Evolutionary conservation across 805 yeast genomes (phyloP), one percentile per base, ranked within the genome.

Genomic region (Kodamaea restingae): DNA sequence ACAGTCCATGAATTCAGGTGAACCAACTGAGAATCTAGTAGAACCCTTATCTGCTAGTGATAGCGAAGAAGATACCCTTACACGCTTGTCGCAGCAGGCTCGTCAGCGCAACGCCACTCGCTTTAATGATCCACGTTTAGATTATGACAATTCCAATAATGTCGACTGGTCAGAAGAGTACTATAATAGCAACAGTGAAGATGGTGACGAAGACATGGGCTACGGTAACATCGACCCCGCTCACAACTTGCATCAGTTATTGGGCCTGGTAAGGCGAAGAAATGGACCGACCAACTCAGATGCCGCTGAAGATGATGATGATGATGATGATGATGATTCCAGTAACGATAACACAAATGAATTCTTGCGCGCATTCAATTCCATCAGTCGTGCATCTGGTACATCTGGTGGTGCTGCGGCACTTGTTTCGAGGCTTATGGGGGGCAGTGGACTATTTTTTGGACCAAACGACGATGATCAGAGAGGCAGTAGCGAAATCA

Each of bases 71-170:
- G 59, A 52, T 6, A 55, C 69, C 3, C 47, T 75, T 18, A 49
- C 50, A 4, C 51, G 76, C 31, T 49, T 74, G 32, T 60, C 75
- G 7, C 70, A 65, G 11, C 71, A 69, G 55, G 50, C 41, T 47
- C 15, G 55, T 42, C 7, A 57, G 45, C 5, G 60, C 48, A 20
- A 57, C 51, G 47, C 8, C 58, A 36, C 21, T 22, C 11, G 35
- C 9, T 36, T 30, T 22, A 22, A 28, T 17, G 35, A 36, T 21
- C 15, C 39, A 12, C 10, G 17, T 27, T 17, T 7, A 27, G 17
- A n/a, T 12, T 27, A 27, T 15, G 48, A 42, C 8, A 20, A 20
- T 8, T 6, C 22, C 22, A 20, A 20, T 8, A 20, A 20, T 5
- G 8, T 6, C 22, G n/a, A 20, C 22, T 20, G 22, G 22, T 20